These are phyloP conservation scores for Corylus americana DNA, from an alignment of 306 rosid genomes.

Conservation along the genomic window DNA sequence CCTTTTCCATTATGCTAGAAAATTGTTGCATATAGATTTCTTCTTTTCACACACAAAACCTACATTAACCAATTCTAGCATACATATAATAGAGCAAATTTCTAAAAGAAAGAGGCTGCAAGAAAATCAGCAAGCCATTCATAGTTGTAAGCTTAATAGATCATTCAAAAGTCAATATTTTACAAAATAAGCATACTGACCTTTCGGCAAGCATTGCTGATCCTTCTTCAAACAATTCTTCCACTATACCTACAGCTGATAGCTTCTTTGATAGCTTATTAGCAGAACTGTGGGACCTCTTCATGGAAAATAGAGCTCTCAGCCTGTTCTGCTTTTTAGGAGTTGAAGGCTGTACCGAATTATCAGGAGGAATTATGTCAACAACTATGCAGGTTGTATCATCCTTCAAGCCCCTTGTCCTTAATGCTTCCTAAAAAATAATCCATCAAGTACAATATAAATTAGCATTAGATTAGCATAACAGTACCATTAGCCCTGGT, in stretches of 20 bases:
- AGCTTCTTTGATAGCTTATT: constrained; percentile 76
- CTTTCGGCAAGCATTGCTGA: constrained; percentile 99
- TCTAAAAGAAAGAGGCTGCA: not conserved
- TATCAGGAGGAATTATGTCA: constrained; percentile 85
- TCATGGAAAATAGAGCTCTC: constrained; percentile 63
- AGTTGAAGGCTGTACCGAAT: constrained; percentile 46
- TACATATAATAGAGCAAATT: not conserved
- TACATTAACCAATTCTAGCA: not conserved
- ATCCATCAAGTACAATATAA: constrained; percentile 15
- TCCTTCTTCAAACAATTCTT: constrained; percentile 95
- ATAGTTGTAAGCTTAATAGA: constrained; percentile 5
- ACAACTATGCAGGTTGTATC: constrained; percentile 94
- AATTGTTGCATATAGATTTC: not conserved
- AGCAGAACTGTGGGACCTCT: constrained; percentile 56
- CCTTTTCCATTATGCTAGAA: not conserved
- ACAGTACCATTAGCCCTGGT: constrained; percentile 17
- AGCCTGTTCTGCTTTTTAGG: constrained; percentile 67
- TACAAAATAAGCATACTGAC: constrained; percentile 31
- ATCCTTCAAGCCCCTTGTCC: constrained; percentile 86
- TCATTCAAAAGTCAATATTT: not conserved
- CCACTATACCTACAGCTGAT: constrained; percentile 78
- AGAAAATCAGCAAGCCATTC: not conserved
- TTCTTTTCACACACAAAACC: not conserved
- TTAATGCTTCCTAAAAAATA: constrained; percentile 65
- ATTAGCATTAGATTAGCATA: not conserved